These are phyloP conservation scores for Lactarius psammicola DNA, from an alignment of 768 basidiomycete genomes.

Conservation along the genomic window DNA sequence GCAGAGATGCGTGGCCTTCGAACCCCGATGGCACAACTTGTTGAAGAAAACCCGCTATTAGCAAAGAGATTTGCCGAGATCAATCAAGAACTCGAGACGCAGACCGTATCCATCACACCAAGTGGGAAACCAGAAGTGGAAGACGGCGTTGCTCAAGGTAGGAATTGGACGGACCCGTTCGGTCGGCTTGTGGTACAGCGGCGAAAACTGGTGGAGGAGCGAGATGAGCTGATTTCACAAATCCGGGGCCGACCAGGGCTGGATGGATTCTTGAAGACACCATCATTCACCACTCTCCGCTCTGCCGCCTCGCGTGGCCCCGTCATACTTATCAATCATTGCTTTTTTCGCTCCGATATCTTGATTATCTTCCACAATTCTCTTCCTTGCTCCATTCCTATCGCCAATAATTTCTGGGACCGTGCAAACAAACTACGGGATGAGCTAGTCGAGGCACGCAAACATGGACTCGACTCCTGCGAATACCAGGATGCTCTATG, in stretches of 20 bases:
- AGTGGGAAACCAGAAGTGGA: neutral
- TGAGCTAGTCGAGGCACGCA: neutral
- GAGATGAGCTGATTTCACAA: neutral
- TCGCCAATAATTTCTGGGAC: neutral
- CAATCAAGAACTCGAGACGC: neutral
- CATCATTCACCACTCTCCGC: neutral
- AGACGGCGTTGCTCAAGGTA: neutral
- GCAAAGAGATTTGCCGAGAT: neutral
- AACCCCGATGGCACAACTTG: neutral
- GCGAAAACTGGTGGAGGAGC: neutral
- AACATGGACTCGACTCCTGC: neutral
- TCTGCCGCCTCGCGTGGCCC: slow-evolving; percentile 3
- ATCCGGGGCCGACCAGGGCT: slow-evolving; percentile 3
- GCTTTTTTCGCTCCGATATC: slow-evolving; percentile 3
- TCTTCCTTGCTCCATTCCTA: neutral
- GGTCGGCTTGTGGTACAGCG: neutral
- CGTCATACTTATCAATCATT: slow-evolving; percentile 9
- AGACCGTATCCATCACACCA: neutral
- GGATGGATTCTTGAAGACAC: neutral
- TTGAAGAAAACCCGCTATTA: neutral
- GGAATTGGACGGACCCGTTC: neutral
- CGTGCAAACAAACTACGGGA: neutral
- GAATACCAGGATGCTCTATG: neutral
- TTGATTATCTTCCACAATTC: neutral
- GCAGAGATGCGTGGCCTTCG: slow-evolving; percentile 13